phyloP scores from a whole-genome alignment of 306 rosid species.

The Prunus kanzakura region DNA sequence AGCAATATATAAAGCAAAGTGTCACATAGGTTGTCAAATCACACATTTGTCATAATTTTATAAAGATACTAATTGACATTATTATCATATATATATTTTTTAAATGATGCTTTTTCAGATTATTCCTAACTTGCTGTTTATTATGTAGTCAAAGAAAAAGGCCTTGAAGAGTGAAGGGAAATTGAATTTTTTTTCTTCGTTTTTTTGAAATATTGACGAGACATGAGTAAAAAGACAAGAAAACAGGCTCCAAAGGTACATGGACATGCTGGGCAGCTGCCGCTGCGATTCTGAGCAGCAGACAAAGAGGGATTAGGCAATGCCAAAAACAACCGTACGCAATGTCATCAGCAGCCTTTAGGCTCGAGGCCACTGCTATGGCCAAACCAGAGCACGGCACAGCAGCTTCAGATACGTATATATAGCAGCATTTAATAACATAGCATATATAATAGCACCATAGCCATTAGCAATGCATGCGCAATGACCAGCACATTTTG shows the following conservation, averaged over 20 bases:
- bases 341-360: conserved; percentile 20
- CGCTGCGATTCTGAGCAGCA: conserved; percentile 7
- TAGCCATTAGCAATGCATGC: too few species aligned
- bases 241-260: background rate
- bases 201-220: background rate
- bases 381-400: background rate
- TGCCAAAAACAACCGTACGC: conserved; percentile 18
- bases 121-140: too few species aligned
- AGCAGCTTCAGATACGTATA: background rate
- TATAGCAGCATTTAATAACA: background rate
- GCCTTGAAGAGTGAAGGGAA: too few species aligned
- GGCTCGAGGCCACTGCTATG: background rate
- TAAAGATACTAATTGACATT: too few species aligned
- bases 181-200: too few species aligned
- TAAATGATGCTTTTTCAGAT: too few species aligned
- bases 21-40: too few species aligned
- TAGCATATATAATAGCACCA: background rate
- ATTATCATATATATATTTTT: too few species aligned
- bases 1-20: too few species aligned
- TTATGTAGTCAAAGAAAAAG: too few species aligned
- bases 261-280: background rate
- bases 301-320: conserved; percentile 24
- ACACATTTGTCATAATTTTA: too few species aligned
- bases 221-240: background rate
- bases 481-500: too few species aligned